Base-by-base conservation (phyloP, 1,284 basidiomycete species). In the Naganishia liquefaciens region DNA sequence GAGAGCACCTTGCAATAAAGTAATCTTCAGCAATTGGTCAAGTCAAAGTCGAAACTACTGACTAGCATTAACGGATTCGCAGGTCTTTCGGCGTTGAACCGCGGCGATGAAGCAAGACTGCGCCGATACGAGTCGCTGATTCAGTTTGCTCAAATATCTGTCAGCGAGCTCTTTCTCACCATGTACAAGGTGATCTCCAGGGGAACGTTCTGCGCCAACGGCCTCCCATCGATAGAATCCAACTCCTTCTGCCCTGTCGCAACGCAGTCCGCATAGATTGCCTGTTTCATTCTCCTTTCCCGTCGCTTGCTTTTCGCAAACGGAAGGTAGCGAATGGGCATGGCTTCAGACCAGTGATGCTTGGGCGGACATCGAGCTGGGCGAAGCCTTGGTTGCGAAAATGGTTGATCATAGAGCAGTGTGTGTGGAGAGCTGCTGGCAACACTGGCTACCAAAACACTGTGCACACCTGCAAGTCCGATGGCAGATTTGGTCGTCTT, bases 141-240 rank as follows among this genome's bases (percentile, higher is more conserved):
- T 50, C 43, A 19, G 23, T 2, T n/a, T n/a, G 7, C 9, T n/a
- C 15, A n/a, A 7, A 44, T 44, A 44, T 23, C 23, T 19, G 43
- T 7, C 49, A 28, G 49, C 9, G 2, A 28, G 25, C 28, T 27
- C 27, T 7, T 3, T 76, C 85, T 42, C 64, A 87, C 87, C 73
- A 90, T 79, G 76, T 89, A 90, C 65, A 89, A 77, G 9, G 85
- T 86, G 62, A 90, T 83, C 77, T 89, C 88, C 58, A 89, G 77
- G 0, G 88, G 88, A 42, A 89, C 75, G 73, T 89, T 89, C 66
- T 87, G 86, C 46, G 84, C 85, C 21, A 83, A 79, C 7, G 80
- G 72, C n/a, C 77, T 74, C 72, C 84, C 75, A 73, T 80, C 81
- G 9, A 85, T 85, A 47, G 85, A 78, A 5, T 37, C 50, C 30